A percentile compares a stretch with the other conserved stretches of the same genome.
phyloP scores from a whole-genome alignment of 2,329 filamentous ascomycete genomes.

The Colletotrichum tanaceti region DNA sequence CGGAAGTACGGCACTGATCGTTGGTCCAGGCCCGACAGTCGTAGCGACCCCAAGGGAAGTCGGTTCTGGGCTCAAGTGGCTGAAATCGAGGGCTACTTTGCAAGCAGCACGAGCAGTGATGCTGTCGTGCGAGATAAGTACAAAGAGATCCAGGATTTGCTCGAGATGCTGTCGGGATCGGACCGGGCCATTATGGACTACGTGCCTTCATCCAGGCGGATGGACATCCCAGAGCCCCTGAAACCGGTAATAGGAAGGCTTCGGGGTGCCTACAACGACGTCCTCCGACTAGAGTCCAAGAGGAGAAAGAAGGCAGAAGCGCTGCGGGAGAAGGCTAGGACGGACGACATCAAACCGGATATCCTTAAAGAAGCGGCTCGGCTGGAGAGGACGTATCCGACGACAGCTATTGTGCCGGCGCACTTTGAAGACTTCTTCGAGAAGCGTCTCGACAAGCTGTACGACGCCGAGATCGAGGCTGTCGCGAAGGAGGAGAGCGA shows the following conservation, averaged over 20 bases:
- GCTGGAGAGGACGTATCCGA: slow-evolving; percentile 86
- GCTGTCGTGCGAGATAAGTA: slow-evolving; percentile 80
- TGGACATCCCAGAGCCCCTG: slow-evolving; percentile 82
- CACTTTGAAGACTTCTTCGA: slow-evolving; percentile 96
- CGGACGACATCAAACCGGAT: slow-evolving; percentile 89
- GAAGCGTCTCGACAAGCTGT: slow-evolving; percentile 77
- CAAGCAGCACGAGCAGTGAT: slow-evolving; percentile 68
- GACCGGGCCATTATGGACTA: slow-evolving; percentile 87
- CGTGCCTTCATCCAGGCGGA: slow-evolving; percentile 85
- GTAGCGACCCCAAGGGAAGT: slow-evolving; percentile 70
- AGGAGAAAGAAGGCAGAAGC: slow-evolving; percentile 83
- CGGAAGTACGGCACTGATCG: slow-evolving; percentile 86
- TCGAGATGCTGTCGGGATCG: slow-evolving; percentile 81
- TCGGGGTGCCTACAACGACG: slow-evolving; percentile 84
- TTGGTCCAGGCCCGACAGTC: slow-evolving; percentile 79
- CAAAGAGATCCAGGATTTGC: slow-evolving; percentile 76
- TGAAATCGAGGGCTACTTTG: slow-evolving; percentile 90
- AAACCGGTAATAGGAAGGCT: slow-evolving; percentile 83
- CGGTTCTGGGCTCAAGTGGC: slow-evolving; percentile 80
- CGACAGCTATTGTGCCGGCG: slow-evolving; percentile 84
- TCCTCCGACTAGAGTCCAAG: slow-evolving; percentile 83
- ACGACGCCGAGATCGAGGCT: slow-evolving; percentile 80
- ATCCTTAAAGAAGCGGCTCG: slow-evolving; percentile 85
- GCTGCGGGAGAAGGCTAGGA: slow-evolving; percentile 80
- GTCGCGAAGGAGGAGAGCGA: slow-evolving; percentile 78